Conservation (phyloP, 441 rosid species). For the Gossypium aridum region DNA sequence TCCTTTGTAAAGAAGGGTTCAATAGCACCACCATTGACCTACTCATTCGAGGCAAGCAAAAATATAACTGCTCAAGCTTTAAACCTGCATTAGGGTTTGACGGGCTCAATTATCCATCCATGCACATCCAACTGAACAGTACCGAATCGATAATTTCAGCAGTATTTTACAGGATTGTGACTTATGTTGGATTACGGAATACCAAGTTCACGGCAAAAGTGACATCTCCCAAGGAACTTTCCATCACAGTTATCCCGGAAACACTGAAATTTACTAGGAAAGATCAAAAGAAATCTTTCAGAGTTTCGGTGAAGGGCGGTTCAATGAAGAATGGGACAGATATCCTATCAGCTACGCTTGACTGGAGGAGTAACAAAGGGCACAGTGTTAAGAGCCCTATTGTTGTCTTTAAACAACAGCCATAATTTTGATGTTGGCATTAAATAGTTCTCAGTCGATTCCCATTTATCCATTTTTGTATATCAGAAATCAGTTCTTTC, state of each 20-base stretch:
- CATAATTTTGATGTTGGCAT: not conserved
- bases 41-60: slow-evolving; percentile 35
- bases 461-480: not conserved
- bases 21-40: slow-evolving; percentile 42
- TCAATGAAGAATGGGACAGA: not conserved
- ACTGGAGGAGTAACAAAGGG: slow-evolving; percentile 48
- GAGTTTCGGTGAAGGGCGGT: not conserved
- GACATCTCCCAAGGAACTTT: slow-evolving; percentile 34
- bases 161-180: slow-evolving; percentile 43
- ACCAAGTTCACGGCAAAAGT: slow-evolving; percentile 39
- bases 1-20: slow-evolving; percentile 57
- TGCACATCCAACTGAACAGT: slow-evolving; percentile 36
- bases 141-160: slow-evolving; percentile 24
- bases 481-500: not conserved
- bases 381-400: slow-evolving; percentile 59
- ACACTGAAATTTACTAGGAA: not conserved
- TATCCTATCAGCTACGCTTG: slow-evolving; percentile 38
- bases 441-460: not conserved
- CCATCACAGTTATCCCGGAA: slow-evolving; percentile 33
- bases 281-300: not conserved
- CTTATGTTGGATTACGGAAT: slow-evolving; percentile 28
- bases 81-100: slow-evolving; percentile 42
- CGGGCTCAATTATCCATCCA: slow-evolving; percentile 58
- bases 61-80: slow-evolving; percentile 43
- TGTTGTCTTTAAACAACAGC: slow-evolving; percentile 26